Evolutionary conservation across 768 basidiomycete genomes (phyloP).

Genomic region (Roridomyces roridus): DNA sequence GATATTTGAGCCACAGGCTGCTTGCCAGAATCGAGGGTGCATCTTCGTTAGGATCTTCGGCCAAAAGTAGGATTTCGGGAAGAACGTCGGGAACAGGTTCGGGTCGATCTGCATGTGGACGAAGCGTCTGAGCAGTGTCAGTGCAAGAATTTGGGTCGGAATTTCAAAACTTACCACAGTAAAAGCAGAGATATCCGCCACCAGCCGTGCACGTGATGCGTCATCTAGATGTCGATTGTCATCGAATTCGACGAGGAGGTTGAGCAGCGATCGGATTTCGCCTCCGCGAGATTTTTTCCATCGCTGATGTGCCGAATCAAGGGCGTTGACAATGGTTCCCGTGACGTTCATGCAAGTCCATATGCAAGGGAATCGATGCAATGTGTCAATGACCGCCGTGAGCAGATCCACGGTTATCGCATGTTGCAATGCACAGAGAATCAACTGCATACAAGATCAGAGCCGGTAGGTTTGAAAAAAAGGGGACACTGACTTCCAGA

Average conservation of each 20-base stretch:
- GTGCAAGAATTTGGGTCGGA: background rate
- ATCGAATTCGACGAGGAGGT: constrained; percentile 70
- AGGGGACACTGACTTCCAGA: constrained; percentile 60
- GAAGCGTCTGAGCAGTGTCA: constrained; percentile 46
- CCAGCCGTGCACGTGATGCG: constrained; percentile 63
- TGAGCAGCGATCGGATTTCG: constrained; percentile 69
- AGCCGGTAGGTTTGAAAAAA: background rate
- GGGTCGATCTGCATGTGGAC: constrained; percentile 46
- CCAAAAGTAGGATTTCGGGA: constrained; percentile 74
- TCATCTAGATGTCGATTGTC: constrained; percentile 60
- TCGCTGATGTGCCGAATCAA: constrained; percentile 65
- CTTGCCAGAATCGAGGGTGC: constrained; percentile 77
- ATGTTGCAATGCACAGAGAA: constrained; percentile 58
- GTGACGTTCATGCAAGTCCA: constrained; percentile 81
- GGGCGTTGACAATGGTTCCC: constrained; percentile 57
- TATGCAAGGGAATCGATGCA: constrained; percentile 73
- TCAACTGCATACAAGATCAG: constrained; percentile 46
- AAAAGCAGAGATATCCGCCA: constrained; percentile 64
- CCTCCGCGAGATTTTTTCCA: constrained; percentile 67
- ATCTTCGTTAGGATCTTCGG: constrained; percentile 60
- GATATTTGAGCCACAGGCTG: constrained; percentile 83
- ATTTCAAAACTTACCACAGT: constrained; percentile 53
- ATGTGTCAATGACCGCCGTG: constrained; percentile 67
- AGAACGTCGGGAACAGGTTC: constrained; percentile 52
- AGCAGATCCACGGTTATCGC: constrained; percentile 59